Evolutionary conservation across 139 green algal species (phyloP), one percentile per base, ranked within the genome.

Genomic region (Penium margaritaceum): DNA sequence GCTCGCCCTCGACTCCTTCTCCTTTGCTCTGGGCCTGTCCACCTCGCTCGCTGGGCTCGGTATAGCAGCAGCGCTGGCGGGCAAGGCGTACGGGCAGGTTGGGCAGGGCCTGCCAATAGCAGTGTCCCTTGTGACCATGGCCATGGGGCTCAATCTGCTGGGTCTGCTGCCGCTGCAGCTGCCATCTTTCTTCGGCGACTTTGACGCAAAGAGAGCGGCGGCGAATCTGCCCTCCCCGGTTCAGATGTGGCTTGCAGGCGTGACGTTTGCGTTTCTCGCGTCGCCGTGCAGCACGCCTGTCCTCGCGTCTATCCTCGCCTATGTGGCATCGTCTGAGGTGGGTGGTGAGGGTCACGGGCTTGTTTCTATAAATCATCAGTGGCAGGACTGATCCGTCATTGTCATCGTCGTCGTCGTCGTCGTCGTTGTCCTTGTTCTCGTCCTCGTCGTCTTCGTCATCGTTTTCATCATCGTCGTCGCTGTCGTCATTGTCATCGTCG

Each of bases 201-300:
- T 75, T 14, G 68, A 75, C 38, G 54, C 68, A 9, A 39, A 37
- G 24, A 21, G 38, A 51, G 51, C 51, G 47, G 68, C 68, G n/a
- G 68, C 68, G 27, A 17, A 36, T 19, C 68, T 75, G 19, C 68
- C 68, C 47, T 33, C n/a, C 19, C n/a, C 24, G 1, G 71, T 87
- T 39, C 85, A 91, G 55, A 89, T 93, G 12, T 98, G 96, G 84
- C 72, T 95, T 17, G 89, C 91, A 44, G 94, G 94, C 14, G 77
- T 91, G 19, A 90, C 85, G 0, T 98, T 97, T 83, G 94, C 94
- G 2, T 86, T 99, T 53, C 94, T 90, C 30, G 94, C 94, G 3
- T 97, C 91, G 21, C 94, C 91, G 5, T 95, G 90, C 89, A 93
- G 85, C 77, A 97, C 92, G 21, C 94, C 94, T 6, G 88, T 98